Evolutionary conservation across 73 alveolate species (phyloP), one percentile per base, ranked within the genome.

Genomic region (Paraurostyla sp.): DNA sequence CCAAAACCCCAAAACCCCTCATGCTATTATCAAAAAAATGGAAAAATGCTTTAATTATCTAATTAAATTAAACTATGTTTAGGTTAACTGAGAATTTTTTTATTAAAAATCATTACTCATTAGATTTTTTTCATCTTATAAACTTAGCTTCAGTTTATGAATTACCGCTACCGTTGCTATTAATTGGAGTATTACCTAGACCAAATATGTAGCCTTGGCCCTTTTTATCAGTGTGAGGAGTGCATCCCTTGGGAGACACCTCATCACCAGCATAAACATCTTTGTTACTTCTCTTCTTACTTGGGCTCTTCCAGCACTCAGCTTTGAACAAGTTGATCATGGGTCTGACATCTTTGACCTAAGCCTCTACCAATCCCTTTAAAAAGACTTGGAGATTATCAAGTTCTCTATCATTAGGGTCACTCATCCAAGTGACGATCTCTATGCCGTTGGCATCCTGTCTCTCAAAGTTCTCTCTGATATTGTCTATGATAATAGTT

Each of bases 391-490:
- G 29, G 23, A 91, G 58, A 45, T 84, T 91, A n/a, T 46, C 83
- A 13, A 95, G 92, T 60, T 88, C 98, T 52, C 88, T 76, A 80
- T 95, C 98, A 76, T 86, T 63, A 78, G 62, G 91, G 36, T 95
- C 97, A 30, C 94, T 97, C 40, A 54, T 83, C 95, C 93, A 95
- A 32, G 96, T 87, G 57, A 90, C 78, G 32, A 95, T 95, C 75
- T 76, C 92, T 60, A 95, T 83, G 0, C 98, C 98, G 83, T 95
- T 95, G 58, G 92, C 96, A 40, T 96, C 95, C 88, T 95, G 76
- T 27, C 80, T 33, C 35, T 20, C 51, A 81, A 92, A 92, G 69
- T 92, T 92, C 80, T 92, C 96, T 49, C 57, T 71, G 33, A 82
- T 78, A 65, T 92, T 92, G 56, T 92, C 96, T 0, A 92, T 84